A percentile compares a stretch with the other conserved stretches of the same genome.
Conservation (phyloP, 148 eudicot species). For the Nyssa sinensis region DNA sequence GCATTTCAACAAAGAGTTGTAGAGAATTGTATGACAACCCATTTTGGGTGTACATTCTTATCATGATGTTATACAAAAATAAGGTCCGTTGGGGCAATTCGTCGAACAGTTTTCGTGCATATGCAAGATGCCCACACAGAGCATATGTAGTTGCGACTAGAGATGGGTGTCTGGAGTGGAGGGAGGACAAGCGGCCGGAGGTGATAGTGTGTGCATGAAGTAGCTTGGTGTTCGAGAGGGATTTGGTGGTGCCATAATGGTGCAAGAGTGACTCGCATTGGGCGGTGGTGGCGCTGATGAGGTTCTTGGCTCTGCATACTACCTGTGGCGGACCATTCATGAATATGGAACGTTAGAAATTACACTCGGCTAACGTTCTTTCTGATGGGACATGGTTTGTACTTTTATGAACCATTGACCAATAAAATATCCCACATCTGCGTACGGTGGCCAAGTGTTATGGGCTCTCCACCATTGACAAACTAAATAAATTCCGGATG, state of each 20-base stretch:
- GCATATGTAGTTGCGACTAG: constrained; percentile 43
- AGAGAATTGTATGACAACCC: constrained; percentile 41
- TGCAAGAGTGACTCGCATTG: constrained; percentile 37
- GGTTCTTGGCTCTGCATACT: constrained; percentile 24
- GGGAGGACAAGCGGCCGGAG: constrained; percentile 39
- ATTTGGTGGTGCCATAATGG: constrained; percentile 41
- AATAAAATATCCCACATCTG: neutral
- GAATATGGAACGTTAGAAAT: neutral
- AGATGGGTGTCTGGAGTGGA: constrained; percentile 27
- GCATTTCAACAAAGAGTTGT: constrained; percentile 38
- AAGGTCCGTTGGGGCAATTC: constrained; percentile 44
- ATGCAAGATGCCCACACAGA: constrained; percentile 31
- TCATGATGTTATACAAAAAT: constrained; percentile 42
- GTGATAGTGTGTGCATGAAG: constrained; percentile 50
- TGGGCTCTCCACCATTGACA: too few species aligned
- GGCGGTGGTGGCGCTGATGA: constrained; percentile 16
- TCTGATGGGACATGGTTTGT: neutral
- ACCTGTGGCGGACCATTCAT: constrained; percentile 26
- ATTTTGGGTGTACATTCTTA: constrained; percentile 39
- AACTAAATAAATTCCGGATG: too few species aligned
- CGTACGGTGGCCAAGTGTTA: too few species aligned
- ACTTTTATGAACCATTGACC: neutral
- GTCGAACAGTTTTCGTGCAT: constrained; percentile 62
- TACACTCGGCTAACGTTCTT: neutral
- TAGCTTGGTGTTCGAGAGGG: constrained; percentile 38